Conservation (phyloP, 495 filamentous ascomycete species). For the Aspergillus sclerotioniger region DNA sequence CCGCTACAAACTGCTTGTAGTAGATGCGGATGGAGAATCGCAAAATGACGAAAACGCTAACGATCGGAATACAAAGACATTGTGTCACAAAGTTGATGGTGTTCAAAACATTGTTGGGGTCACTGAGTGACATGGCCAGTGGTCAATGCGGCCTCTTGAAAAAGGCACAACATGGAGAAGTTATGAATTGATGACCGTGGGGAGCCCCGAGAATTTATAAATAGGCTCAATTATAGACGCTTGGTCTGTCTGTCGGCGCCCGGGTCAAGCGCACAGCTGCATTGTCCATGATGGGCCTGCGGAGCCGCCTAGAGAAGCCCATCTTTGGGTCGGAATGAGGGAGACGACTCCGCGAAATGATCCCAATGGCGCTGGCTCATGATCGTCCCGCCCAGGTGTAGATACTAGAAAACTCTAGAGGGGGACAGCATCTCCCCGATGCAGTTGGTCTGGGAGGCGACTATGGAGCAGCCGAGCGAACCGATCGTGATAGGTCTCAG, state of each 20-base stretch:
- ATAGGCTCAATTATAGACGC: neutral
- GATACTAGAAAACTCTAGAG: neutral
- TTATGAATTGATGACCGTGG: neutral
- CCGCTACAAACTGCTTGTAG: slow-evolving; percentile 33
- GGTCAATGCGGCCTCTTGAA: neutral
- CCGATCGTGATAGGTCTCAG: slow-evolving; percentile 7
- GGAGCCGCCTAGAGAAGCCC: neutral
- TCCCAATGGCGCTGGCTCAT: neutral
- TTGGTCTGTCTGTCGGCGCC: neutral
- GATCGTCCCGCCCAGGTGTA: neutral
- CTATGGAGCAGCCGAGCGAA: neutral
- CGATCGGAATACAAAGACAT: slow-evolving; percentile 44
- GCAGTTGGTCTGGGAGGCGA: neutral
- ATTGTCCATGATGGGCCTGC: neutral
- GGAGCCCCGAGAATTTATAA: neutral
- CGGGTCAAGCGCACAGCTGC: neutral
- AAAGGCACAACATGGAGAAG: neutral
- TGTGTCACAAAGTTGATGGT: slow-evolving; percentile 45
- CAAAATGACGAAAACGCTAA: slow-evolving; percentile 35
- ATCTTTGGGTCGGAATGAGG: slow-evolving; percentile 6
- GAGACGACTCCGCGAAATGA: neutral
- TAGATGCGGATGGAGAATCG: slow-evolving; percentile 38
- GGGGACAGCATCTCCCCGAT: neutral
- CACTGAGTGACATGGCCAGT: slow-evolving; percentile 23
- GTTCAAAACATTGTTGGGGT: slow-evolving; percentile 35